These are phyloP conservation scores for Phytophthora pinifolia DNA, from an alignment of 352 stramenopile species.

Conservation along the genomic window DNA sequence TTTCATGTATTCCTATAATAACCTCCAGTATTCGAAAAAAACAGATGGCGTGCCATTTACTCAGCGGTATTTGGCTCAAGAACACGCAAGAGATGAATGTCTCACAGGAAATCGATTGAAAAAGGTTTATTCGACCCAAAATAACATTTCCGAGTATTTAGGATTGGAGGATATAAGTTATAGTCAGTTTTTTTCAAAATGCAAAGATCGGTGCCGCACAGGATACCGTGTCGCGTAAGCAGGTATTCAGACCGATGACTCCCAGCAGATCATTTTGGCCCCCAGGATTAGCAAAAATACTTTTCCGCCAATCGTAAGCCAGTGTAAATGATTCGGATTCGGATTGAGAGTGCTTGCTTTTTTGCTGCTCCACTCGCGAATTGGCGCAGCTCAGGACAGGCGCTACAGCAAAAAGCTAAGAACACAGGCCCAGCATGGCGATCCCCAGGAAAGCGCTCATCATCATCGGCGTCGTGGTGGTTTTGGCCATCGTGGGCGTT, in stretches of 20 bases:
- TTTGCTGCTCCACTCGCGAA: conserved; percentile 21
- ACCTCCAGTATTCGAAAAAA: no score
- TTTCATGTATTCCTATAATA: no score
- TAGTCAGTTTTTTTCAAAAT: no score
- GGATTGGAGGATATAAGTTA: no score
- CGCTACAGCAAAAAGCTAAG: conserved; percentile 1
- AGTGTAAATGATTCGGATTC: not conserved
- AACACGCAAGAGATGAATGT: no score
- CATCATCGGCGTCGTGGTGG: conserved; percentile 43
- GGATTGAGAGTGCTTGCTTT: no score
- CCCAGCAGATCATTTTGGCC: conserved; percentile 18
- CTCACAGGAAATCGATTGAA: no score
- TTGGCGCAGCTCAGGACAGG: no score
- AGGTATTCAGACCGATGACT: conserved; percentile 15
- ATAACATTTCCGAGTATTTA: no score
- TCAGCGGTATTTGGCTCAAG: no score
- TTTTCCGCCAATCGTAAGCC: not conserved
- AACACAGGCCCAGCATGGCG: conserved; percentile 14
- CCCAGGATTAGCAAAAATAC: not conserved
- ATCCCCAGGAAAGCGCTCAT: conserved; percentile 29
- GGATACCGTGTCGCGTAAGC: conserved; percentile 11
- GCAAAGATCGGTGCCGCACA: conserved; percentile 13
- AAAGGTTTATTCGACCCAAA: no score
- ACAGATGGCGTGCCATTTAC: no score
- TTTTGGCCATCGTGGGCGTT: conserved; percentile 49